Base-by-base conservation (phyloP, 1,284 basidiomycete species). In the Phylloporus sp. region DNA sequence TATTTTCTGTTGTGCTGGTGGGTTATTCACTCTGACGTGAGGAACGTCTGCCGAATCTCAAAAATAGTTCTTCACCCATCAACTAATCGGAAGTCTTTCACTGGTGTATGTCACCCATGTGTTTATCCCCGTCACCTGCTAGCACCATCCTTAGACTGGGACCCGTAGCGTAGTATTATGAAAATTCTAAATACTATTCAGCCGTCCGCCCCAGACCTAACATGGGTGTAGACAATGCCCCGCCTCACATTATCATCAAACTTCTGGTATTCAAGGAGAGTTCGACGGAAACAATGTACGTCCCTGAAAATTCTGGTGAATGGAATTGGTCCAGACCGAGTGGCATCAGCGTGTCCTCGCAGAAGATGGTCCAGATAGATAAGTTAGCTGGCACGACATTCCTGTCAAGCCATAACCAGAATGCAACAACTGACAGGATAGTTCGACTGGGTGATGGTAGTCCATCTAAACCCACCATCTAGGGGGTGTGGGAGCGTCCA, bases 401-500 rank as follows among this genome's bases (percentile, higher is more conserved):
- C n/a, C n/a, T n/a, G n/a, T n/a, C n/a, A n/a, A n/a, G n/a, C n/a
- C n/a, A n/a, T n/a, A n/a, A n/a, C n/a, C n/a, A n/a, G n/a, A n/a
- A n/a, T n/a, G n/a, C n/a, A n/a, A n/a, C n/a, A n/a, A n/a, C n/a
- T n/a, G n/a, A n/a, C n/a, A n/a, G n/a, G n/a, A n/a, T n/a, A n/a
- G n/a, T n/a, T n/a, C n/a, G n/a, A n/a, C n/a, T n/a, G n/a, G n/a
- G n/a, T n/a, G n/a, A n/a, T n/a, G n/a, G n/a, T n/a, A n/a, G n/a
- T n/a, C n/a, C n/a, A n/a, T n/a, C n/a, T n/a, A n/a, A n/a, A n/a
- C n/a, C n/a, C n/a, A n/a, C n/a, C n/a, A n/a, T n/a, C n/a, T n/a
- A n/a, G n/a, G n/a, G n/a, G n/a, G n/a, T n/a, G n/a, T n/a, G n/a
- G 86, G 94, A 95, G 24, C 92, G 87, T 59, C 94, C 94, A 2